Conservation (phyloP, 805 yeast species). For the Candida chilensis region DNA sequence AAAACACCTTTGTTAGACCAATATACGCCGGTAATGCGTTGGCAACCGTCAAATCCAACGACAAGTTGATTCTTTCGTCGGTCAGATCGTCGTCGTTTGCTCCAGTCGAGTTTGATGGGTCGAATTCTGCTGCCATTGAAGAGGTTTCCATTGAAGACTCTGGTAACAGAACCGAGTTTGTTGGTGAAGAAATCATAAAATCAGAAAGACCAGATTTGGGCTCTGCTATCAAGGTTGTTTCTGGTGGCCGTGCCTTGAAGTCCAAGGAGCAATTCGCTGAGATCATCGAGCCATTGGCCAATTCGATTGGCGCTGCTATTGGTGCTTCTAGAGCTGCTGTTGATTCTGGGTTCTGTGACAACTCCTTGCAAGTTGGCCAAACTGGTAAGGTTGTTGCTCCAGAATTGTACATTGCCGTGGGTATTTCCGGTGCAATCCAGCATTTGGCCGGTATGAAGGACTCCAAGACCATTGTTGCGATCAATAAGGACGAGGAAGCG, state of each 20-base stretch:
- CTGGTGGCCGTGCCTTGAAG: slow-evolving; percentile 94
- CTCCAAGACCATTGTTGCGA: slow-evolving; percentile 86
- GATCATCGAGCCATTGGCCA: slow-evolving; percentile 76
- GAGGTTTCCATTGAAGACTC: slow-evolving; percentile 29
- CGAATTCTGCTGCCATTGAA: slow-evolving; percentile 32
- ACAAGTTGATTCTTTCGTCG: slow-evolving; percentile 60
- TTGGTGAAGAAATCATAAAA: slow-evolving; percentile 63
- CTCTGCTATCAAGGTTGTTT: slow-evolving; percentile 70
- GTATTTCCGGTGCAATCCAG: slow-evolving; percentile 96
- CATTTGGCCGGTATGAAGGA: slow-evolving; percentile 99
- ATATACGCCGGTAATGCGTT: slow-evolving; percentile 94
- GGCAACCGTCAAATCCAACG: slow-evolving; percentile 68
- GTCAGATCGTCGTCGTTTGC: slow-evolving; percentile 80
- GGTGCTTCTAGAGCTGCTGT: slow-evolving; percentile 99
- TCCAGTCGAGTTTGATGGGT: slow-evolving; percentile 21
- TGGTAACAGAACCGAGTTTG: slow-evolving; percentile 46
- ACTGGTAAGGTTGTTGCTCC: slow-evolving; percentile 98
- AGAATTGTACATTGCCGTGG: slow-evolving; percentile 85
- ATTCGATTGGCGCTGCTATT: slow-evolving; percentile 78
- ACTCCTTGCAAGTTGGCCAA: slow-evolving; percentile 95
- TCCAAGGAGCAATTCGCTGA: slow-evolving; percentile 80
- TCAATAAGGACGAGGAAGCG: slow-evolving; percentile 90
- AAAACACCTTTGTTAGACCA: slow-evolving; percentile 80
- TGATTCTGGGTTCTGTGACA: slow-evolving; percentile 91
- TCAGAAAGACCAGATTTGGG: slow-evolving; percentile 89